phyloP scores from a whole-genome alignment of 192 early-diverging fungal species.

The Polychytrium aggregatum region DNA sequence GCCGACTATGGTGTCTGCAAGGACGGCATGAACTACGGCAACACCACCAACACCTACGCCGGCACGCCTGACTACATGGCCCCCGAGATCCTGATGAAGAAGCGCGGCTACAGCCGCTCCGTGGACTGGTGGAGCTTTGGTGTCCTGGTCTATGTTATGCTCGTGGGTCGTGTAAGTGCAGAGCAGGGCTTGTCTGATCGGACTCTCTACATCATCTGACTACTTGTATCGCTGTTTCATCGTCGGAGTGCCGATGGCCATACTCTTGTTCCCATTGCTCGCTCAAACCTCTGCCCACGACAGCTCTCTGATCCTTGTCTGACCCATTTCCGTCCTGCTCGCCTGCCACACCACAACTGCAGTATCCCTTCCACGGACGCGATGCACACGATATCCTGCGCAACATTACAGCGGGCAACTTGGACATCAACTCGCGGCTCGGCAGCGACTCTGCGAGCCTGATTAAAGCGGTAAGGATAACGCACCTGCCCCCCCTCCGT shows the following conservation, averaged over 20 bases:
- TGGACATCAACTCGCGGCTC: slow-evolving; percentile 89
- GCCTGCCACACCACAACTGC: too few relatives aligned
- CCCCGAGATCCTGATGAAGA: slow-evolving; percentile 71
- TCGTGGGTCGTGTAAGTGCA: too few relatives aligned
- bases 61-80: slow-evolving; percentile 70
- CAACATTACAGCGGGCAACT: slow-evolving; percentile 85
- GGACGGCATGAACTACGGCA: slow-evolving; percentile 4
- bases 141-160: slow-evolving; percentile 80
- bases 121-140: slow-evolving; percentile 99
- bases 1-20: slow-evolving; percentile 43
- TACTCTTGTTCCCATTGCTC: too few relatives aligned
- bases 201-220: too few relatives aligned
- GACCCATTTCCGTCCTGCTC: too few relatives aligned
- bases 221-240: too few relatives aligned
- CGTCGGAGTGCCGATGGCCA: too few relatives aligned
- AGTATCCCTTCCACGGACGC: slow-evolving; percentile 90
- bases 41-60: slow-evolving; percentile 37
- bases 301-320: slow-evolving; percentile 7
- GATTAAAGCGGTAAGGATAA: slow-evolving; percentile 68
- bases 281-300: too few relatives aligned
- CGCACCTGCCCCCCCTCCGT: too few relatives aligned
- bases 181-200: too few relatives aligned
- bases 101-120: slow-evolving; percentile 84
- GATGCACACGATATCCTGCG: slow-evolving; percentile 95
- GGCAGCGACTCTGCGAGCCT: slow-evolving; percentile 81